phyloP scores from a whole-genome alignment of 2,329 filamentous ascomycete genomes.

The Diaporthe citriasiana region DNA sequence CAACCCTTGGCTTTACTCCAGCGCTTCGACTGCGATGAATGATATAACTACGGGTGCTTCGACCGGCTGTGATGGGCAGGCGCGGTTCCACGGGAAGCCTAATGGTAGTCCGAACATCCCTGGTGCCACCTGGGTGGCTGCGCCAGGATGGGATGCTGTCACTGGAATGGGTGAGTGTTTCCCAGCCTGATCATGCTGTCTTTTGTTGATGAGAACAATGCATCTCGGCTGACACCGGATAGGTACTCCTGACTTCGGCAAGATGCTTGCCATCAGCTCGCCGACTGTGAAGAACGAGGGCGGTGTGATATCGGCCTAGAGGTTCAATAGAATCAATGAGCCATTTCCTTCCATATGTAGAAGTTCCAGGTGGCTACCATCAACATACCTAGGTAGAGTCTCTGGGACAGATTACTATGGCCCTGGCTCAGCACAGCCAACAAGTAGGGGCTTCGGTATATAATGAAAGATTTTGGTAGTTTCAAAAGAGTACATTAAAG shows the following conservation, averaged over 20 bases:
- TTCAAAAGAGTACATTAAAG: no score
- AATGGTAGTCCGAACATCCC: slow-evolving; percentile 36
- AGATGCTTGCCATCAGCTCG: slow-evolving; percentile 22
- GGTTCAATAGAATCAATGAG: background rate
- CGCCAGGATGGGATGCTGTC: slow-evolving; percentile 43
- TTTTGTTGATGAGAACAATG: background rate
- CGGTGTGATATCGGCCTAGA: background rate
- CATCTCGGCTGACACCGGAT: background rate
- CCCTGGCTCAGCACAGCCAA: no score
- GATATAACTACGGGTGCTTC: slow-evolving; percentile 53
- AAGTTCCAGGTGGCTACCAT: background rate
- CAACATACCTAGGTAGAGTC: no score
- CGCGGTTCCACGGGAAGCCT: slow-evolving; percentile 25
- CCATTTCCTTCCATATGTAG: background rate
- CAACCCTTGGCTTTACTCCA: slow-evolving; percentile 62
- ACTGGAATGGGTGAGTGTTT: slow-evolving; percentile 40
- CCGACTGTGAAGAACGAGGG: slow-evolving; percentile 22
- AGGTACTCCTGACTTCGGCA: slow-evolving; percentile 6
- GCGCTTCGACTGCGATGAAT: slow-evolving; percentile 47
- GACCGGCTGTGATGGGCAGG: slow-evolving; percentile 39
- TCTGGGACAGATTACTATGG: no score
- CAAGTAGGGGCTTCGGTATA: no score
- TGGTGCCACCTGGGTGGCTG: slow-evolving; percentile 39
- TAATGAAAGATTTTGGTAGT: no score
- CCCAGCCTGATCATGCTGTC: fast-evolving